Evolutionary conservation across 2,329 filamentous ascomycete species (phyloP).

Genomic region (Beauveria sp.): DNA sequence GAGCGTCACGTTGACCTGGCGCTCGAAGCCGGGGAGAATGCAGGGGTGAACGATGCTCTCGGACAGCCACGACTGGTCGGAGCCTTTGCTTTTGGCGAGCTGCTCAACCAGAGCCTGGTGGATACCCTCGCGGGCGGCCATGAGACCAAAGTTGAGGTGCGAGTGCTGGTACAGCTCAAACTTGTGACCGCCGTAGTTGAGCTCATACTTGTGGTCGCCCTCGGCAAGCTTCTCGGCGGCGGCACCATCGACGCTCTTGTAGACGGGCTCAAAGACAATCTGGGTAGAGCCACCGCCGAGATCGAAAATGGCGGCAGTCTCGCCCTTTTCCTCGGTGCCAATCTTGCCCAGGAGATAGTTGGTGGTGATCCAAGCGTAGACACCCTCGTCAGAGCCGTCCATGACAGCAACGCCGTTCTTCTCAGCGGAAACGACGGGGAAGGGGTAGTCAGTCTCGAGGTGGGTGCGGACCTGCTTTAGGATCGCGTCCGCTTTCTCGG

Average conservation of each 20-base stretch:
- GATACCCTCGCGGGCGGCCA: conserved; percentile 85
- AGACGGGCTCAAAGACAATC: conserved; percentile 96
- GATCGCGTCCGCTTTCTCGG: conserved; percentile 74
- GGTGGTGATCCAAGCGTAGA: conserved; percentile 98
- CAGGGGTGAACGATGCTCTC: conserved; percentile 75
- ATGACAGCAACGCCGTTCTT: conserved; percentile 90
- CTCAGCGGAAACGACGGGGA: conserved; percentile 82
- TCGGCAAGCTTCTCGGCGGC: conserved; percentile 79
- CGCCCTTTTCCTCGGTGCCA: conserved; percentile 79
- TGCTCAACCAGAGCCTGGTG: conserved; percentile 69
- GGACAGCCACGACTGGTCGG: conserved; percentile 59
- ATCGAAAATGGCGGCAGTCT: conserved; percentile 92
- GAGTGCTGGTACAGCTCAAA: conserved; percentile 98
- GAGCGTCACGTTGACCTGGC: conserved; percentile 66
- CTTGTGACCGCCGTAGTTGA: conserved; percentile 81
- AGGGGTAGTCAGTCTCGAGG: conserved; percentile 84
- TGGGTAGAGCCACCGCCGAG: conserved; percentile 95
- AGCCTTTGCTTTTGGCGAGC: conserved; percentile 55
- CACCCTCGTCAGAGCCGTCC: conserved; percentile 94
- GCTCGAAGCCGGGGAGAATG: conserved; percentile 71
- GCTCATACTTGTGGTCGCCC: conserved; percentile 92
- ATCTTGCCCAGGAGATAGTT: conserved; percentile 99
- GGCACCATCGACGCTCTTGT: conserved; percentile 67
- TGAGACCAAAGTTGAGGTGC: conserved; percentile 92
- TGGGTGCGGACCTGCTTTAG: conserved; percentile 75